phyloP scores from a whole-genome alignment of 495 filamentous ascomycete genomes.

The Tirmania nivea region DNA sequence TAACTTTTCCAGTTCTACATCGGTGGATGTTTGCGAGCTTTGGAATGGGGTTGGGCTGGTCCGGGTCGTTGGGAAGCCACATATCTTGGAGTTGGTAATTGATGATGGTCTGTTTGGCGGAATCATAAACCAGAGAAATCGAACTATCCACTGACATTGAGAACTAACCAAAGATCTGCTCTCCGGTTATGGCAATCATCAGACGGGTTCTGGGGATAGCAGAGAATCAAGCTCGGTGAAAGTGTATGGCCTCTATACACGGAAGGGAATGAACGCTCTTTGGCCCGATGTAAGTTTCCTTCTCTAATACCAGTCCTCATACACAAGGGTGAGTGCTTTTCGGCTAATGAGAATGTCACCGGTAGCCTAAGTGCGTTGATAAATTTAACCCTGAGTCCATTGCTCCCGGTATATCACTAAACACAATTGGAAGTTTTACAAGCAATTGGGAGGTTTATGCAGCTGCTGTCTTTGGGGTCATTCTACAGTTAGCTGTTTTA shows the following conservation, averaged over 20 bases:
- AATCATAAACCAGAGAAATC: no score
- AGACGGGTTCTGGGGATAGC: no score
- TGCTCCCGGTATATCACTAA: conserved; percentile 6
- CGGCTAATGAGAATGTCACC: background rate
- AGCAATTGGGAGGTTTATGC: background rate
- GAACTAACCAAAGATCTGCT: background rate
- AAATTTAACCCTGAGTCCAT: background rate
- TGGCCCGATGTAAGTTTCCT: background rate
- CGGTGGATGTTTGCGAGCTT: conserved; percentile 20
- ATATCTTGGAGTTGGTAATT: background rate
- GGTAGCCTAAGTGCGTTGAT: background rate
- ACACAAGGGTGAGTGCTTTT: background rate
- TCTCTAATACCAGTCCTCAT: background rate
- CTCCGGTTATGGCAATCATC: no score
- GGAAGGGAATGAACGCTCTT: background rate
- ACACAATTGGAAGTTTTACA: background rate
- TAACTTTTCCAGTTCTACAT: conserved; percentile 11
- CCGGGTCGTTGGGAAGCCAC: conserved; percentile 10
- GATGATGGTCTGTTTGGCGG: background rate
- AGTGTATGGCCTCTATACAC: background rate
- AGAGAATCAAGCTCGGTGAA: no score
- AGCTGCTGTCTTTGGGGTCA: conserved; percentile 2
- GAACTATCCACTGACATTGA: background rate
- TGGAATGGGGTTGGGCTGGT: conserved; percentile 22
- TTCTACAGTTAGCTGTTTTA: conserved; percentile 4